Percentiles rank a stretch among this genome's conserved stretches.
Evolutionary conservation across 441 rosid genomes (phyloP).

Genomic region (Arabidopsis lyrata): DNA sequence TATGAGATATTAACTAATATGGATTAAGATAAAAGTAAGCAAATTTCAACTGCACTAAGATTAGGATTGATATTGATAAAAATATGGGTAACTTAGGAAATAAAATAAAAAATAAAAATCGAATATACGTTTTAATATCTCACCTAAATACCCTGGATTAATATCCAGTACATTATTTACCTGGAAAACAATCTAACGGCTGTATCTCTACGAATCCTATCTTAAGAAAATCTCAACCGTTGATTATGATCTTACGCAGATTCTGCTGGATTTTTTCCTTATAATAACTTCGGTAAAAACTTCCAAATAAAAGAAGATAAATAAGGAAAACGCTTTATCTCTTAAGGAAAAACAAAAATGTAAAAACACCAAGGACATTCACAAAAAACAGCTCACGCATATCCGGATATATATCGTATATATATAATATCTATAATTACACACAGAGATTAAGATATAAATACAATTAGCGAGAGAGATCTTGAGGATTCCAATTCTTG

Average conservation of each 20-base stretch:
- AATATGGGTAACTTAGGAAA: neutral
- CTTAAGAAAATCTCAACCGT: conserved; percentile 24
- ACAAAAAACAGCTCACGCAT: conserved; percentile 36
- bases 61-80: conserved; percentile 8
- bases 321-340: conserved; percentile 34
- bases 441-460: conserved; percentile 20
- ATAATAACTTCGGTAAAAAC: conserved; percentile 6
- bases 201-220: conserved; percentile 13
- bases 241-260: conserved; percentile 10
- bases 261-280: conserved; percentile 33
- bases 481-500: conserved; percentile 4
- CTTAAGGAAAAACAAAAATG: conserved; percentile 14
- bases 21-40: conserved; percentile 23
- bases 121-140: conserved; percentile 27
- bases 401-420: conserved; percentile 21
- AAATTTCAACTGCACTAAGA: conserved; percentile 5
- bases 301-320: conserved; percentile 35
- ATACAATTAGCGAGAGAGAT: conserved; percentile 1
- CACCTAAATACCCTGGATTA: conserved; percentile 29
- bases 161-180: conserved; percentile 24
- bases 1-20: neutral
- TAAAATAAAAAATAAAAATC: neutral
- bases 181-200: conserved; percentile 41
- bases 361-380: conserved; percentile 32
- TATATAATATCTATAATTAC: conserved; percentile 26